Evolutionary conservation across 1,284 basidiomycete species (phyloP).

Genomic region (Kwoniella shivajii): DNA sequence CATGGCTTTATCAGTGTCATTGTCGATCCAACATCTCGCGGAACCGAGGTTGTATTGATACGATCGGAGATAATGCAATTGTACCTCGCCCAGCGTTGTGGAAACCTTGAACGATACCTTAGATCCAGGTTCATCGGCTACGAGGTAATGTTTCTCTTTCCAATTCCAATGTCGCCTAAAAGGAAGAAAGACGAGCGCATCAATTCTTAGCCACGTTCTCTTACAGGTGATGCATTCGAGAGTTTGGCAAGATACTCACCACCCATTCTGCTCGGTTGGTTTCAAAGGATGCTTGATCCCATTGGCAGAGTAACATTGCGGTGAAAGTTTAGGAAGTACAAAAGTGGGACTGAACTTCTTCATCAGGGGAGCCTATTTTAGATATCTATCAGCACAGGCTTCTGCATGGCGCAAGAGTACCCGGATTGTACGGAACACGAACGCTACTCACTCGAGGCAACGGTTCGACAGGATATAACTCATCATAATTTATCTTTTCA

Average conservation of each 20-base stretch:
- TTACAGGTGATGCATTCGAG: background rate
- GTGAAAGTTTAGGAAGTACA: conserved; percentile 23
- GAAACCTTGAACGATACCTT: conserved; percentile 39
- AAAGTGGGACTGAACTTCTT: conserved; percentile 28
- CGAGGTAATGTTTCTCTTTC: conserved; percentile 46
- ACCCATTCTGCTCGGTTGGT: conserved; percentile 36
- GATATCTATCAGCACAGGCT: conserved; percentile 1
- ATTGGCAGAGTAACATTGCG: conserved; percentile 42
- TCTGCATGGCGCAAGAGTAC: conserved; percentile 1
- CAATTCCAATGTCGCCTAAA: conserved; percentile 42
- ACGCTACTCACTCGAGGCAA: conserved; percentile 31
- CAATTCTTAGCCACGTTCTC: background rate
- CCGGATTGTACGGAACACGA: background rate
- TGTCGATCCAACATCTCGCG: conserved; percentile 46
- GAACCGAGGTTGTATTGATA: conserved; percentile 39
- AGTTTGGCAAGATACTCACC: conserved; percentile 24
- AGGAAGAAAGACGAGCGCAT: background rate
- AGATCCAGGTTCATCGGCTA: conserved; percentile 42
- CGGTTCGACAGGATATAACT: conserved; percentile 28
- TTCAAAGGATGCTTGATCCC: conserved; percentile 30
- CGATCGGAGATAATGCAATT: conserved; percentile 45
- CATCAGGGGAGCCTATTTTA: conserved; percentile 28
- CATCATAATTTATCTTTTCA: conserved; percentile 17
- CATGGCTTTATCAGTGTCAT: conserved; percentile 19
- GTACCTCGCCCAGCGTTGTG: conserved; percentile 35